phyloP scores from a whole-genome alignment of 225 moss, liverwort and hornwort genomes.

The Physcomitrellopsis africana region DNA sequence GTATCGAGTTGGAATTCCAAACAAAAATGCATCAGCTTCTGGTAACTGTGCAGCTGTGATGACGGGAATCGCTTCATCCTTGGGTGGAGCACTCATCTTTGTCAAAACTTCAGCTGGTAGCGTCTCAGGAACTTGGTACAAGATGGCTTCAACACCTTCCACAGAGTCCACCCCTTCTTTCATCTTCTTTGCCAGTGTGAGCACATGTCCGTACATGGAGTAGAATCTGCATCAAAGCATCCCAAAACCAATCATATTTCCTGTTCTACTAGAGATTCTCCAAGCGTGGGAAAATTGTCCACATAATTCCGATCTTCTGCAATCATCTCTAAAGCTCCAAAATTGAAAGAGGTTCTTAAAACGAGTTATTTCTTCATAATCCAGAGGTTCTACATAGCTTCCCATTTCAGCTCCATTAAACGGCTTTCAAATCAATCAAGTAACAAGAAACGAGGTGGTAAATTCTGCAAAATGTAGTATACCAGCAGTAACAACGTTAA shows the following conservation, averaged over 20 bases:
- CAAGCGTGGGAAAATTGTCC: too few relatives aligned
- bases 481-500: too few relatives aligned
- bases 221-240: conserved; percentile 57
- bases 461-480: too few relatives aligned
- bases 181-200: conserved; percentile 66
- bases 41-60: conserved; percentile 62
- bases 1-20: conserved; percentile 78
- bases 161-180: conserved; percentile 86
- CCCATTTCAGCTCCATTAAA: neutral
- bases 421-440: too few relatives aligned
- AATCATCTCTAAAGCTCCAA: too few relatives aligned
- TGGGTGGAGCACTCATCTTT: conserved; percentile 71
- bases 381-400: neutral
- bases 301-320: too few relatives aligned
- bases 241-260: neutral
- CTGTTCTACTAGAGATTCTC: too few relatives aligned
- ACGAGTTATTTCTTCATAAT: too few relatives aligned
- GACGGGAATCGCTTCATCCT: conserved; percentile 57
- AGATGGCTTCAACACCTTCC: conserved; percentile 65
- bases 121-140: conserved; percentile 76
- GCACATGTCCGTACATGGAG: conserved; percentile 82
- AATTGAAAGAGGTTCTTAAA: too few relatives aligned
- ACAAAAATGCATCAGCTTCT: conserved; percentile 67
- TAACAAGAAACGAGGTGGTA: too few relatives aligned
- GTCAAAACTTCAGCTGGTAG: conserved; percentile 48